These are phyloP conservation scores for Blastomyces parvus DNA, from an alignment of 2,329 filamentous ascomycete genomes.

Conservation along the genomic window DNA sequence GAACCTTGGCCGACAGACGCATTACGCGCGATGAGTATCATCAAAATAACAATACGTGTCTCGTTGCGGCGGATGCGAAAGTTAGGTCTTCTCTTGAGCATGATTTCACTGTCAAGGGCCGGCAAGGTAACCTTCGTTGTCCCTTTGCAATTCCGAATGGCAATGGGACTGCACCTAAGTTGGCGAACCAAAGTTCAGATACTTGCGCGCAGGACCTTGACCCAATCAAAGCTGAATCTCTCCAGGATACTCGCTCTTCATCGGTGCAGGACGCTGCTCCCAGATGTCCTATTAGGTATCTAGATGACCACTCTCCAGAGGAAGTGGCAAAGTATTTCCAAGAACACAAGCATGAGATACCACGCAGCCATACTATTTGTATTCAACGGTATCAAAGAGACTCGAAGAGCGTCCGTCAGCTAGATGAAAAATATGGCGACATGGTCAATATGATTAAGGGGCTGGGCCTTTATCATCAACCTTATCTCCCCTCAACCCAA, in stretches of 20 bases:
- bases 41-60: slow-evolving; percentile 31
- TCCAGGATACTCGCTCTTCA: slow-evolving; percentile 37
- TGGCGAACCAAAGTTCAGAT: slow-evolving; percentile 33
- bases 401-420: slow-evolving; percentile 70
- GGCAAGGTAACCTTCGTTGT: slow-evolving; percentile 67
- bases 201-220: slow-evolving; percentile 47
- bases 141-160: slow-evolving; percentile 57
- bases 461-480: slow-evolving; percentile 75
- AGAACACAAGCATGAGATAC: slow-evolving; percentile 88
- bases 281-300: slow-evolving; percentile 84
- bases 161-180: slow-evolving; percentile 28
- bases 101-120: slow-evolving; percentile 82
- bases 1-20: slow-evolving; percentile 23
- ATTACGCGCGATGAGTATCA: slow-evolving; percentile 23
- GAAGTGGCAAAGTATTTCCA: slow-evolving; percentile 91
- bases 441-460: slow-evolving; percentile 91
- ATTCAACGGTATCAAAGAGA: slow-evolving; percentile 82
- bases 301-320: slow-evolving; percentile 86
- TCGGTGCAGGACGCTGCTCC: slow-evolving; percentile 41
- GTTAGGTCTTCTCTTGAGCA: slow-evolving; percentile 64
- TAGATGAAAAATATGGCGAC: slow-evolving; percentile 90
- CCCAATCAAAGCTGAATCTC: slow-evolving; percentile 42
- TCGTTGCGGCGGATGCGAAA: slow-evolving; percentile 42
- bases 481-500: slow-evolving; percentile 60
- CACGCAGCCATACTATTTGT: slow-evolving; percentile 86